A percentile compares a stretch with the other conserved stretches of the same genome.
phyloP scores from a whole-genome alignment of 2,329 filamentous ascomycete genomes.

The Thyridium curvatum region DNA sequence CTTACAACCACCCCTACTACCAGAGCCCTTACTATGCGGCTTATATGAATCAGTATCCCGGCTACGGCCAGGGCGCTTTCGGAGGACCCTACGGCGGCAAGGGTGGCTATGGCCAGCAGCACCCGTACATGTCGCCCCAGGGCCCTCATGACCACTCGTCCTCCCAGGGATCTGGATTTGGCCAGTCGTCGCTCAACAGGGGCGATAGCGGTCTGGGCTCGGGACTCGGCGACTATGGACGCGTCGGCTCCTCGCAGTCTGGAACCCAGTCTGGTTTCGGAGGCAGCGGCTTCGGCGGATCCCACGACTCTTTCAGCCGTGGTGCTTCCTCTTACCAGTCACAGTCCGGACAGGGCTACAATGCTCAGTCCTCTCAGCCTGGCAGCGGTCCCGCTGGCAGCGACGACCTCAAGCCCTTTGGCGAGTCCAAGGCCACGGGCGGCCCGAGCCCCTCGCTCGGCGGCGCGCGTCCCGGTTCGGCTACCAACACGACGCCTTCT shows the following conservation, averaged over 20 bases:
- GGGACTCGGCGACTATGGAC: slow-evolving; percentile 48
- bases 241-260: slow-evolving; percentile 42
- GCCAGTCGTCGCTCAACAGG: slow-evolving; percentile 44
- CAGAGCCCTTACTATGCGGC: slow-evolving; percentile 57
- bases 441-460: slow-evolving; percentile 52
- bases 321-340: slow-evolving; percentile 45
- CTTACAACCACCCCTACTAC: slow-evolving; percentile 53
- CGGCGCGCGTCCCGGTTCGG: slow-evolving; percentile 51
- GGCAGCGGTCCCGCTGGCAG: slow-evolving; percentile 30
- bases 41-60: slow-evolving; percentile 43
- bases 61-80: slow-evolving; percentile 41
- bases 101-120: slow-evolving; percentile 46
- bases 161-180: slow-evolving; percentile 47
- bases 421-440: slow-evolving; percentile 45
- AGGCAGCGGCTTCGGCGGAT: slow-evolving; percentile 43
- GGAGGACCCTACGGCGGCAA: slow-evolving; percentile 49
- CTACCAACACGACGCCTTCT: slow-evolving; percentile 45
- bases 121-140: slow-evolving; percentile 49
- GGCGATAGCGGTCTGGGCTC: slow-evolving; percentile 44
- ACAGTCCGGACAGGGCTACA: slow-evolving; percentile 48
- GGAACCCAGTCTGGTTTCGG: slow-evolving; percentile 43
- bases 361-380: slow-evolving; percentile 40
- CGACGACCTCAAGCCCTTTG: slow-evolving; percentile 55
- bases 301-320: slow-evolving; percentile 50
- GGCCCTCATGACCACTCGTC: slow-evolving; percentile 50